Base-by-base conservation (phyloP, 768 basidiomycete genomes). In the Lactifluus pinguis region DNA sequence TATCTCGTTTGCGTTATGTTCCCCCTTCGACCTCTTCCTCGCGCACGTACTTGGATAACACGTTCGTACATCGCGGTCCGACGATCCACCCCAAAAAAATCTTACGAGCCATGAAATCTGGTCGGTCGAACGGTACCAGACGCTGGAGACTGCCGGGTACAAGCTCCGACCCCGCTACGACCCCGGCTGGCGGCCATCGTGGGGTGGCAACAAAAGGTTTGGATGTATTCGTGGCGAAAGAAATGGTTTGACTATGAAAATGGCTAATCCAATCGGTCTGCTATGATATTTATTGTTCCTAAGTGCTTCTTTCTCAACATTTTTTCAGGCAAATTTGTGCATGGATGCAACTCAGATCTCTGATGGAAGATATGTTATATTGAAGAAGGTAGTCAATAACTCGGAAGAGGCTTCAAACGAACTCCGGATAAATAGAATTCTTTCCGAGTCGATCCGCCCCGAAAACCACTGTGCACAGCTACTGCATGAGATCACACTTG, bases 121-220 rank as follows among this genome's bases (percentile, higher is more conserved):
- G 51, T 60, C 52, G 59, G 19, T 9, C 32, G n/a, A 60, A 14
- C 59, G 38, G 6, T 51, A 60, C 15, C n/a, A 30, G 3, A 51
- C 42, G 2, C 21, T 59, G 4, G 50, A 58, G 25, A 25, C 1
- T 5, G 32, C 50, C 11, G 57, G 57, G 10, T 59, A 59, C n/a
- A 38, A 47, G 52, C 52, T 59, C 29, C 58, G 58, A 4, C 17
- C 51, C 15, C 57, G 57, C 17, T 59, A 47, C 29, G 51, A 38
- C 13, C 52, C 36, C 15, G 45, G 17, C n/a, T 54, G 53, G 59
- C 5, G 11, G 30, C 59, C 59, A 6, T 60, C 59, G 13, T 60
- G 59, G 59, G 4, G 2, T 7, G 59, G 59, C 38, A 54, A 53
- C 0, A 9, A 44, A 1, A 60, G 19, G n/a, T 3, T 17, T 2